Percentiles rank a stretch among this genome's conserved stretches.
These are phyloP conservation scores for Cercospora sp. DNA, from an alignment of 2,329 filamentous ascomycete genomes.

Conservation along the genomic window DNA sequence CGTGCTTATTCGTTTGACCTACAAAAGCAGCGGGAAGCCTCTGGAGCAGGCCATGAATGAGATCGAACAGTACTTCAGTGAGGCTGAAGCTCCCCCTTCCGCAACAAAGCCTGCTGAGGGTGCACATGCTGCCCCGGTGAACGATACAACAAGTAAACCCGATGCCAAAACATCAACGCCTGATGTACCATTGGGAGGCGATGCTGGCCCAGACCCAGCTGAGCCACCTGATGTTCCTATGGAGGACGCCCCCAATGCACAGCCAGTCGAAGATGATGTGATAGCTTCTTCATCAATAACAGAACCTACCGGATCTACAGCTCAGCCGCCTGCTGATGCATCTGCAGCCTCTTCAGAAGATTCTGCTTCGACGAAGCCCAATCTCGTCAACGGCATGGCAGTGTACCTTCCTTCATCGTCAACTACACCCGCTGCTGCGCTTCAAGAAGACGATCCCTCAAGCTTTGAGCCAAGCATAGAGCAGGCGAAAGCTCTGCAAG, in stretches of 20 bases:
- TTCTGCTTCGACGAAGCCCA: slow-evolving; percentile 6
- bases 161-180: slow-evolving; percentile 30
- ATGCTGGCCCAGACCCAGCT: slow-evolving; percentile 30
- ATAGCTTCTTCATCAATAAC: slow-evolving; percentile 35
- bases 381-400: slow-evolving; percentile 34
- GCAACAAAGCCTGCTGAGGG: slow-evolving; percentile 22
- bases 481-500: slow-evolving; percentile 74
- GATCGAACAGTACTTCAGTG: slow-evolving; percentile 73
- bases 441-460: slow-evolving; percentile 64
- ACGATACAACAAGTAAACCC: slow-evolving; percentile 26
- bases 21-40: slow-evolving; percentile 72
- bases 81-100: slow-evolving; percentile 36
- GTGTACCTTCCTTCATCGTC: slow-evolving; percentile 76
- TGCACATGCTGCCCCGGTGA: slow-evolving; percentile 30
- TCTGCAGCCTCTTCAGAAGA: slow-evolving; percentile 1
- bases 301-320: slow-evolving; percentile 12
- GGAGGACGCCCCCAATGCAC: slow-evolving; percentile 27
- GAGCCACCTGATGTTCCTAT: slow-evolving; percentile 32
- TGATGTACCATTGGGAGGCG: slow-evolving; percentile 24
- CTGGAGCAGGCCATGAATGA: slow-evolving; percentile 81
- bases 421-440: slow-evolving; percentile 72
- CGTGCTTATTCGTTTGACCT: slow-evolving; percentile 74
- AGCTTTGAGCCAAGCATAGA: slow-evolving; percentile 75
- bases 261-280: slow-evolving; percentile 30
- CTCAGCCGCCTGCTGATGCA: slow-evolving; percentile 12